Base-by-base conservation (phyloP, 1,284 basidiomycete genomes). In the Ustanciosporium gigantosporum region DNA sequence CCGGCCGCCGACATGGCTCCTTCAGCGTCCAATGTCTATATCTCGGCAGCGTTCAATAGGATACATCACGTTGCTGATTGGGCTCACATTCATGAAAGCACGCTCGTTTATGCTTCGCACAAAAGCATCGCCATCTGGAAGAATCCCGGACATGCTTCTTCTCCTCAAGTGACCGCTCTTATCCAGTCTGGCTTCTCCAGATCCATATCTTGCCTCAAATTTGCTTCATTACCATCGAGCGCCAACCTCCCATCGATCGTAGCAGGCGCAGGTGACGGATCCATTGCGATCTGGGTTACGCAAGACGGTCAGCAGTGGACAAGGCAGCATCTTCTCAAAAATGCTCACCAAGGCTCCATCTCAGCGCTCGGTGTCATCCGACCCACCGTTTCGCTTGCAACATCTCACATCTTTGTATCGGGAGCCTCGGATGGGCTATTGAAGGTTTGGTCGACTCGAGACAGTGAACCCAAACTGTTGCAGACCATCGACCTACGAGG, bases 1-100 rank as follows among this genome's bases (percentile, higher is more conserved):
- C n/a, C n/a, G n/a, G n/a, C n/a, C n/a, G n/a, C n/a, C n/a, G n/a
- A n/a, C n/a, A n/a, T n/a, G n/a, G n/a, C n/a, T n/a, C n/a, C n/a
- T n/a, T n/a, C 27, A n/a, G 27, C 27, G 27, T 42, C 47, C 29
- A 51, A 45, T 53, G 53, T 70, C 24, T 75, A 75, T 38, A 64
- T 66, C 14, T 64, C 74, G 25, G 66, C 71, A 25, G 60, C 69
- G 4, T 72, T 66, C 53, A 74, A 73, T 51, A 60, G 73, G 27
- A 50, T 55, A 20, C 56, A 66, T 24, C 68, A 75, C 46, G 46
- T 66, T 15, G 71, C 70, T 4, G 74, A 75, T 34, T 73, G 72
- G 65, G 49, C 64, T 25, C 25, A 41, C 22, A 35, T 41, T 43
- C 46, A 37, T 31, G 27, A 31, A 25, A 35, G 43, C 29, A 31